These are phyloP conservation scores for Pythium periplocum DNA, from an alignment of 352 stramenopile species.

Conservation along the genomic window DNA sequence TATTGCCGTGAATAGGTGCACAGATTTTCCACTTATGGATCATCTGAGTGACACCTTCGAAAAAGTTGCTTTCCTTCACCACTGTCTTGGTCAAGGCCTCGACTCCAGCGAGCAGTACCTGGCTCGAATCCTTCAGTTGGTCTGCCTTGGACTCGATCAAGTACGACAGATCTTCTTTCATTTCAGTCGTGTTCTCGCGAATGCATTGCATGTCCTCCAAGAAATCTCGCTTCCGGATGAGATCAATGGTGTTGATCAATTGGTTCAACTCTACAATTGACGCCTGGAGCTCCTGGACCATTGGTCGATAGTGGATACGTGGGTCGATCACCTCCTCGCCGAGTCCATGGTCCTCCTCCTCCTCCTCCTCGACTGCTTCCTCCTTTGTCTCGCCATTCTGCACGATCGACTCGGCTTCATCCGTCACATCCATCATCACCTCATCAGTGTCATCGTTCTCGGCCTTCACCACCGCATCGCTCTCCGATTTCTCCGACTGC, in stretches of 20 bases:
- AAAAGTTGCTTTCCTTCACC: constrained; percentile 82
- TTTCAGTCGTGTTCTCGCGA: constrained; percentile 77
- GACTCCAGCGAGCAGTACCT: constrained; percentile 67
- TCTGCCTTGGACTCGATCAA: constrained; percentile 68
- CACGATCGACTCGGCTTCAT: background rate
- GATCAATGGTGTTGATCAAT: constrained; percentile 84
- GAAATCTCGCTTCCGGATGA: constrained; percentile 74
- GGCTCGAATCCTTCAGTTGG: constrained; percentile 73
- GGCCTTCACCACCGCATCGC: constrained; percentile 2
- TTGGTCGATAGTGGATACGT: constrained; percentile 79
- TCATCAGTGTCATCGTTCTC: constrained; percentile 1
- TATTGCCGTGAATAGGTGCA: constrained; percentile 81
- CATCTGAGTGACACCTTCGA: constrained; percentile 72
- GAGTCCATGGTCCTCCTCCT: constrained; percentile 26
- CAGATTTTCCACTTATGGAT: constrained; percentile 85
- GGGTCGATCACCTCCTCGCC: constrained; percentile 84
- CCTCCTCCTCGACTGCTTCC: constrained; percentile 17
- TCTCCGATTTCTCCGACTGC: constrained; percentile 3
- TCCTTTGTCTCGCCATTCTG: constrained; percentile 1
- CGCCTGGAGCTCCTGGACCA: constrained; percentile 77
- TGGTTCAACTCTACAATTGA: constrained; percentile 78
- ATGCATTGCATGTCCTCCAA: constrained; percentile 85
- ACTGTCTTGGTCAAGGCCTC: constrained; percentile 65
- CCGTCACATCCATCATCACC: constrained; percentile 2
- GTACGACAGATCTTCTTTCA: constrained; percentile 75